Conservation (phyloP, 2,329 filamentous ascomycete genomes). For the Cercospora brassicicola region DNA sequence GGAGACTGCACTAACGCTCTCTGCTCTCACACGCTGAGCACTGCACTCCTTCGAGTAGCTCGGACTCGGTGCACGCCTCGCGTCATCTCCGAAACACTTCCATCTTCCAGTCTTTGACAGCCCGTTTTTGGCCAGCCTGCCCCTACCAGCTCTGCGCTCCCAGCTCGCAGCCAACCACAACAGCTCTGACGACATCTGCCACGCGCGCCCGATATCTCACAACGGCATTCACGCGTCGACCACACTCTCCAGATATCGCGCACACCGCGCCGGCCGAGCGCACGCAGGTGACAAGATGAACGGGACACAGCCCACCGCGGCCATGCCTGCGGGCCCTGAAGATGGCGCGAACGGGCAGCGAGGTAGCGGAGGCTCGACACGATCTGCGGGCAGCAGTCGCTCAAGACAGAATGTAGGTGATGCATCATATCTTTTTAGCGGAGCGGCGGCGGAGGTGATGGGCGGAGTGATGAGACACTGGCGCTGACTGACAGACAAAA, state of each 20-base stretch:
- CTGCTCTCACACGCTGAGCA: not conserved
- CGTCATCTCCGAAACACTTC: not conserved
- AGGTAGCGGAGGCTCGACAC: slow-evolving; percentile 33
- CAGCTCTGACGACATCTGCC: not conserved
- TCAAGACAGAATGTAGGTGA: slow-evolving; percentile 33
- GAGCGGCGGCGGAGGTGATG: not conserved
- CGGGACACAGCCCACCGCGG: slow-evolving; percentile 19
- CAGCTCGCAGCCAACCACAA: not conserved
- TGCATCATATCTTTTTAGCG: not conserved
- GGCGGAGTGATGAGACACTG: not conserved
- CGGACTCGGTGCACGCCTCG: not conserved
- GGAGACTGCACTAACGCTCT: not conserved
- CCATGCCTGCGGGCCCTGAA: slow-evolving; percentile 24
- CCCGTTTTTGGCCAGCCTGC: not conserved
- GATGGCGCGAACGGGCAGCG: slow-evolving; percentile 26
- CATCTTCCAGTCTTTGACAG: not conserved
- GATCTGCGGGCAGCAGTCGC: slow-evolving; percentile 26
- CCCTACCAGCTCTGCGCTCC: not conserved
- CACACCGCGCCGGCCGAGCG: not conserved
- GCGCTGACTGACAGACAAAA: slow-evolving; percentile 28
- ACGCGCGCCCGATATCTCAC: not conserved
- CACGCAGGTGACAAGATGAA: slow-evolving; percentile 21
- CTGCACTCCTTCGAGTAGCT: not conserved
- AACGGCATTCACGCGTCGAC: not conserved
- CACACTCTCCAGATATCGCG: not conserved